Evolutionary conservation across 2,329 filamentous ascomycete genomes (phyloP).

Genomic region (Fusarium luffae): DNA sequence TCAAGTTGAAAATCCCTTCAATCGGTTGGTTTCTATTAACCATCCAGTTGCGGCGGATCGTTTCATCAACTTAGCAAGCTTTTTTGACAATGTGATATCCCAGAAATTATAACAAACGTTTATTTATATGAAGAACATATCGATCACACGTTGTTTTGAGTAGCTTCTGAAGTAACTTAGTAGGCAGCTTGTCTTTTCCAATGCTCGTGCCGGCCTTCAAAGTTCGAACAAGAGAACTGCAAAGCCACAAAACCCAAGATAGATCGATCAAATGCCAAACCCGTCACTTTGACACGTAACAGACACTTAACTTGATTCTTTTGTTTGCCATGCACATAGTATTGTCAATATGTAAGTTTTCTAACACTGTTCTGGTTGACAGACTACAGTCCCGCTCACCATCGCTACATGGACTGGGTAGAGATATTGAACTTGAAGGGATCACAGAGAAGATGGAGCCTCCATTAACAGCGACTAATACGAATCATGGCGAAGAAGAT

Average conservation of each 20-base stretch:
- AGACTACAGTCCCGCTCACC: neutral
- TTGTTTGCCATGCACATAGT: neutral
- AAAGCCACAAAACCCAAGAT: neutral
- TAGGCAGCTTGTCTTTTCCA: neutral
- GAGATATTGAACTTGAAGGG: neutral
- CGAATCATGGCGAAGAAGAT: neutral
- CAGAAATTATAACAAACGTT: neutral
- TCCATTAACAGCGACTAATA: neutral
- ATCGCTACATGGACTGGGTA: neutral
- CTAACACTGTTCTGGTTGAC: neutral
- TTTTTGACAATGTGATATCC: neutral
- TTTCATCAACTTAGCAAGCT: neutral
- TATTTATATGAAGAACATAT: neutral
- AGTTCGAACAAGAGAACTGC: neutral
- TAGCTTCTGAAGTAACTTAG: neutral
- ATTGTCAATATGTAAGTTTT: neutral
- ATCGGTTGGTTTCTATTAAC: neutral
- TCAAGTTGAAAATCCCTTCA: neutral
- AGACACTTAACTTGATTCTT: neutral
- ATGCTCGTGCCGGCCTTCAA: neutral
- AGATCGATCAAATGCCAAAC: neutral
- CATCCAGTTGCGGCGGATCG: neutral
- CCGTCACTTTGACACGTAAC: neutral
- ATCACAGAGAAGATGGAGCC: neutral
- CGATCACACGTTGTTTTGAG: neutral